Evolutionary conservation across 225 moss, liverwort and hornwort genomes (phyloP), one percentile per base, ranked within the genome.

Genomic region (Physcomitrellopsis africana): DNA sequence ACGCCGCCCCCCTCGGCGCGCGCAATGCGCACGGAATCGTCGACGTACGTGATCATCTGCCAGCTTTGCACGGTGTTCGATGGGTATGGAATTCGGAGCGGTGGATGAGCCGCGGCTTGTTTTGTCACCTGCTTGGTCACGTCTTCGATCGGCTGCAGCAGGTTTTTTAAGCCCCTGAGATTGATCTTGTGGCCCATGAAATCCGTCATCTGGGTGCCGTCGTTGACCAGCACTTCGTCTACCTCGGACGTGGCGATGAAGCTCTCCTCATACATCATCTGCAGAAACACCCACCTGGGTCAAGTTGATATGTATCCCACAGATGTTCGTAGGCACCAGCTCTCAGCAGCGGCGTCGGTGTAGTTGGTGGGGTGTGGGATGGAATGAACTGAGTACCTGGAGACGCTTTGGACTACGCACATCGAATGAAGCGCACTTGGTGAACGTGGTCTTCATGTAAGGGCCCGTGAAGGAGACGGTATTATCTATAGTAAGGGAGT

Each of bases 331-430:
- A 19, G 45, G 24, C 26, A 22, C 41, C 8, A 37, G 54, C 20
- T 60, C 23, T 1, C n/a, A 46, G 17, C 24, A 14, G 44, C 47
- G 15, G 12, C 3, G 24, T 19, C 27, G 1, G 45, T 60, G n/a
- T 19, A 10, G 22, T 15, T 23, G 44, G 2, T 8, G 19, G 6
- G 44, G 32, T 37, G 32, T 37, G 43, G 43, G 15, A 56, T 23
- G 29, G 69, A 24, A 69, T 37, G 69, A 37, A 22, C 55, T 15
- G 57, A 57, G 56, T 63, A 88, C 91, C 91, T 91, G 91, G 3
- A 91, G 82, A 43, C 82, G 88, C 71, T 91, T 91, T 49, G 91
- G 86, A 72, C 86, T 88, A 43, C 91, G 80, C 29, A 91, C 67
- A 75, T 88, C 88, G 58, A 91, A 91, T 37, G 88, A 69, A 56